Base-by-base conservation (phyloP, 495 filamentous ascomycete genomes). In the Jackrogersella multiformis region DNA sequence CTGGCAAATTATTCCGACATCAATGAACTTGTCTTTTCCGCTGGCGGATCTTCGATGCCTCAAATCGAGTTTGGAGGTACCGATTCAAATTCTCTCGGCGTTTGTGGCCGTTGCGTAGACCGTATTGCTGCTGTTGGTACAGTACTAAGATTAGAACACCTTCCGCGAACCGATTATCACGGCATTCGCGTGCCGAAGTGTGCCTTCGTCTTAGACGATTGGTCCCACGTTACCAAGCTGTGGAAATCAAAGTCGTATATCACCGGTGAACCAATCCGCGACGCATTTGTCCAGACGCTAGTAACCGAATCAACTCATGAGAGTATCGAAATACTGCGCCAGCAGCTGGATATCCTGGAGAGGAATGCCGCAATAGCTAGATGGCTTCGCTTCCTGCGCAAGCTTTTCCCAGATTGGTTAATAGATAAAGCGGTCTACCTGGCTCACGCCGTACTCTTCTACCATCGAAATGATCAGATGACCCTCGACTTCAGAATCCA, bases 1-100 rank as follows among this genome's bases (percentile, higher is more conserved):
- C 35, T 69, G 6, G 66, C 56, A 21, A 69, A 69, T 26, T 69
- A 69, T 45, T 64, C 59, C 2, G 66, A 69, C n/a, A 64, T 69
- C 35, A 69, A 60, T 24, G 66, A 69, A 12, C 23, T 69, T 5
- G 49, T 21, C 12, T 69, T 69, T 51, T 41, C 60, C 23, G 49
- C 66, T 18, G 64, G 60, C 15, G 55, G 48, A 24, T 61, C 39
- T 4, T 69, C 66, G 18, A 56, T 6, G 20, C 48, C 66, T 7
- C 36, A 69, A 18, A 26, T 64, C 1, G 35, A 49, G 34, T 48
- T 64, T 15, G 35, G 32, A n/a, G 42, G 28, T 21, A 35, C 24
- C 23, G 24, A 48, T 34, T 45, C 42, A 2, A 28, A 21, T 7
- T 56, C 36, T n/a, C 66, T 69, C 10, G 60, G 66, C 2, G 42